Evolutionary conservation across 208 protist species (phyloP).

Genomic region (Crithidia sp.): DNA sequence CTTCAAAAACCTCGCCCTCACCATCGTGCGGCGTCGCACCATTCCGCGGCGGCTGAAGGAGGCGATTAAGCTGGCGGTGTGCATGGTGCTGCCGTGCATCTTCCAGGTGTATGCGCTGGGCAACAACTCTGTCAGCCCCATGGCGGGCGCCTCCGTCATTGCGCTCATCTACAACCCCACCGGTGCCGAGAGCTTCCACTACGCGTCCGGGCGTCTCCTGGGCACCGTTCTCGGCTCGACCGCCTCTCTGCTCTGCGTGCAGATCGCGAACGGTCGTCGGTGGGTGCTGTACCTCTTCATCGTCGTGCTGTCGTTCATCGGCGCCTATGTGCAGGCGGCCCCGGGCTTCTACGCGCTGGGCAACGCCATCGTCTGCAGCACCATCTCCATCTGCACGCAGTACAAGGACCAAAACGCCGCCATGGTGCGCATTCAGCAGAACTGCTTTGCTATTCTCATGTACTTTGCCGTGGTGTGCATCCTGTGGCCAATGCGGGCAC

Average conservation of each 20-base stretch:
- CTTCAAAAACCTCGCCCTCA: slow-evolving; percentile 56
- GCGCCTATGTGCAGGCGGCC: slow-evolving; percentile 87
- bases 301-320: slow-evolving; percentile 75
- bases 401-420: slow-evolving; percentile 76
- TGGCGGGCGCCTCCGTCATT: slow-evolving; percentile 88
- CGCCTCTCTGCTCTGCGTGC: slow-evolving; percentile 66
- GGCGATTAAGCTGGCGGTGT: slow-evolving; percentile 90
- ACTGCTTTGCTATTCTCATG: slow-evolving; percentile 91
- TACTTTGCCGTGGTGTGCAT: slow-evolving; percentile 86
- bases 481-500: slow-evolving; percentile 87
- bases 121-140: slow-evolving; percentile 73
- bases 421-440: slow-evolving; percentile 92
- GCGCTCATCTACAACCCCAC: slow-evolving; percentile 89
- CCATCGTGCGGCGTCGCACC: slow-evolving; percentile 53
- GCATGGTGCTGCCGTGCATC: slow-evolving; percentile 83
- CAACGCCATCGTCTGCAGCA: slow-evolving; percentile 88
- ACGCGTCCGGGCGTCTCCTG: slow-evolving; percentile 83
- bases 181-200: slow-evolving; percentile 90
- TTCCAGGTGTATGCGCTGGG: slow-evolving; percentile 89
- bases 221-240: slow-evolving; percentile 88
- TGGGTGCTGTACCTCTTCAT: slow-evolving; percentile 83
- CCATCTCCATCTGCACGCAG: slow-evolving; percentile 89
- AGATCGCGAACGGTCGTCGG: slow-evolving; percentile 61
- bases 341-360: slow-evolving; percentile 83
- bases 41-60: slow-evolving; percentile 88